These are phyloP conservation scores for Batrachochytrium dendrobatidis DNA, from an alignment of 371 early-diverging fungal genomes.

Conservation along the genomic window DNA sequence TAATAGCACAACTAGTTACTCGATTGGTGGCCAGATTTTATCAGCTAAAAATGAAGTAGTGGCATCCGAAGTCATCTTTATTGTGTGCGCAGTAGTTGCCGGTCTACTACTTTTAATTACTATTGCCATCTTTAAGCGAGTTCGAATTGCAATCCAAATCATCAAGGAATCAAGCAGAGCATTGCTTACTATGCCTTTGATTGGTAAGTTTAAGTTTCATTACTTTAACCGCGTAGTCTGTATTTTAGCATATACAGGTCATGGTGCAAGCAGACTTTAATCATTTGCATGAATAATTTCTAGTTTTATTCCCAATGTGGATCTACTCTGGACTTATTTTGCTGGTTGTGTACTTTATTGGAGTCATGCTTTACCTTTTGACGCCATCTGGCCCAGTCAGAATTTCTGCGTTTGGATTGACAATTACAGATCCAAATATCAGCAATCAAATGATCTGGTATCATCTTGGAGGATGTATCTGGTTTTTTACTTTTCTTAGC, in stretches of 20 bases:
- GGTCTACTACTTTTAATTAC: conserved; percentile 9
- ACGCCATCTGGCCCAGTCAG: conserved; percentile 10
- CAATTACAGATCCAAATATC: conserved; percentile 4
- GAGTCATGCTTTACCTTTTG: conserved; percentile 20
- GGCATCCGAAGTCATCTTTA: not conserved
- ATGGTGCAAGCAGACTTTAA: too few relatives aligned
- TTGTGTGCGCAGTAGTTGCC: conserved; percentile 7
- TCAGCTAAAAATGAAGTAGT: conserved; percentile 5
- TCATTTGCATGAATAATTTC: too few relatives aligned
- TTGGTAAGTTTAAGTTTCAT: not conserved
- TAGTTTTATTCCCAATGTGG: conserved; percentile 18
- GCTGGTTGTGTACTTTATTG: conserved; percentile 25
- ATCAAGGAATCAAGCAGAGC: conserved; percentile 25
- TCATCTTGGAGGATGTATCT: conserved; percentile 44
- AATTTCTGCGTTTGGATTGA: conserved; percentile 5
- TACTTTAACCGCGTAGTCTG: not conserved
- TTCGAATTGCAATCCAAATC: conserved; percentile 31
- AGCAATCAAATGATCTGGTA: conserved; percentile 16
- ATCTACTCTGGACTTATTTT: conserved; percentile 9
- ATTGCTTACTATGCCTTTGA: conserved; percentile 13
- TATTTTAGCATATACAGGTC: too few relatives aligned
- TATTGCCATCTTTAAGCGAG: conserved; percentile 14
- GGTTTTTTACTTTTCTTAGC: conserved; percentile 34
- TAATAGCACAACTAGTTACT: not conserved
- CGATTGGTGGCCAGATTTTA: not conserved